These are phyloP conservation scores for Ascochyta lentis DNA, from an alignment of 2,329 filamentous ascomycete genomes.

Conservation along the genomic window DNA sequence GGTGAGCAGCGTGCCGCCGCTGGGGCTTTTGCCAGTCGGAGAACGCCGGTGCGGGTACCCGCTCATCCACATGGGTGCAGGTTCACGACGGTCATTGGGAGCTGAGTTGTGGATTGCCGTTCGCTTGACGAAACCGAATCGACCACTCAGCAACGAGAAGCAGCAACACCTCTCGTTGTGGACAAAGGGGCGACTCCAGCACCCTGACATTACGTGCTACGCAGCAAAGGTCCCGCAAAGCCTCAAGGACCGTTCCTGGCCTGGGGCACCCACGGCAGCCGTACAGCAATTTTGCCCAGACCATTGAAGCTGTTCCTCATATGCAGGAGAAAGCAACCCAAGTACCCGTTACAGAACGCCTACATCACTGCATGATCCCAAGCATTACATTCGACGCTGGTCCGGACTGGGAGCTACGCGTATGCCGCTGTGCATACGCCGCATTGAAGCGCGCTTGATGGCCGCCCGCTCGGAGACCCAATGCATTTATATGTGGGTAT, in stretches of 20 bases:
- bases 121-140: slow-evolving; percentile 10
- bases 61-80: slow-evolving; percentile 5
- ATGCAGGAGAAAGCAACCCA: background rate
- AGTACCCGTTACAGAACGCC: slow-evolving; percentile 1
- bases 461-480: background rate
- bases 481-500: slow-evolving; percentile 6
- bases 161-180: background rate
- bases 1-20: background rate
- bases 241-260: background rate
- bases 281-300: background rate
- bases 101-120: slow-evolving; percentile 12
- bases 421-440: background rate
- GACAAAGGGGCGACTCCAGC: slow-evolving; percentile 4
- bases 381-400: background rate
- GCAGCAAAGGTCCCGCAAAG: background rate
- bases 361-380: slow-evolving; percentile 3
- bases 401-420: background rate
- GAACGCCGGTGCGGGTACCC: slow-evolving; percentile 12
- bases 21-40: slow-evolving; percentile 9
- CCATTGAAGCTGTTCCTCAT: background rate
- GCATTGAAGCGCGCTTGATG: slow-evolving; percentile 9
- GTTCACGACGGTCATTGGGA: slow-evolving; percentile 12
- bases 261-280: background rate
- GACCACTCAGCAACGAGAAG: slow-evolving; percentile 14
- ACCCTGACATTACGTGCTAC: background rate